These are phyloP conservation scores for Pythium oligandrum DNA, from an alignment of 352 stramenopile species.

Conservation along the genomic window DNA sequence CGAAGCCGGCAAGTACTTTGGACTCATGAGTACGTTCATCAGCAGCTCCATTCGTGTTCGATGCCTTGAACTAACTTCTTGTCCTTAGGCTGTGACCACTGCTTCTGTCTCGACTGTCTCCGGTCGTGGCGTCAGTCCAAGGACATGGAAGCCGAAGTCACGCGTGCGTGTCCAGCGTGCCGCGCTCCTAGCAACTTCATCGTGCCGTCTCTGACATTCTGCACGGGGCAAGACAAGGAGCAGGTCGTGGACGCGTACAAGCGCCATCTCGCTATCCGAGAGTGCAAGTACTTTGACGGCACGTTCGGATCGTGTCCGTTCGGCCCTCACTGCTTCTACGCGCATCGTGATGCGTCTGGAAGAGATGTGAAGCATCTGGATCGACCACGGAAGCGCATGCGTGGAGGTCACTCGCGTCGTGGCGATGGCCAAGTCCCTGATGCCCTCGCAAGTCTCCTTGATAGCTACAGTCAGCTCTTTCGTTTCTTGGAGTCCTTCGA, in stretches of 20 bases:
- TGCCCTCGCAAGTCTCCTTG: constrained; percentile 40
- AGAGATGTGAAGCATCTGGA: constrained; percentile 44
- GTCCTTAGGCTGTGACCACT: constrained; percentile 53
- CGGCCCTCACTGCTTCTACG: constrained; percentile 72
- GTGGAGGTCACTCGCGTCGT: not conserved
- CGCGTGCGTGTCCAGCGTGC: constrained; percentile 59
- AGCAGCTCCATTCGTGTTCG: too few relatives aligned
- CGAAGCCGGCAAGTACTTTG: constrained; percentile 71
- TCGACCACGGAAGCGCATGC: too few relatives aligned
- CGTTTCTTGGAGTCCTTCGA: constrained; percentile 59
- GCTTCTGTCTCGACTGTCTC: constrained; percentile 73
- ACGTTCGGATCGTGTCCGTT: constrained; percentile 66
- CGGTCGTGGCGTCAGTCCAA: constrained; percentile 69
- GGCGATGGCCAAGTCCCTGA: constrained; percentile 15
- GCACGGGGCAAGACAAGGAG: constrained; percentile 51
- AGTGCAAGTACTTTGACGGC: constrained; percentile 82
- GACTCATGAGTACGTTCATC: constrained; percentile 48
- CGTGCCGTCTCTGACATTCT: constrained; percentile 75
- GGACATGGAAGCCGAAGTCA: constrained; percentile 67
- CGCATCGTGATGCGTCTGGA: constrained; percentile 51
- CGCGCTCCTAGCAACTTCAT: constrained; percentile 70
- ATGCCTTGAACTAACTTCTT: too few relatives aligned
- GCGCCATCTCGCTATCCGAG: constrained; percentile 58
- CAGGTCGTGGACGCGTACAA: constrained; percentile 68
- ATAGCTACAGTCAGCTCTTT: constrained; percentile 61